Evolutionary conservation across 768 basidiomycete species (phyloP).

Genomic region (Leccinum boreale): DNA sequence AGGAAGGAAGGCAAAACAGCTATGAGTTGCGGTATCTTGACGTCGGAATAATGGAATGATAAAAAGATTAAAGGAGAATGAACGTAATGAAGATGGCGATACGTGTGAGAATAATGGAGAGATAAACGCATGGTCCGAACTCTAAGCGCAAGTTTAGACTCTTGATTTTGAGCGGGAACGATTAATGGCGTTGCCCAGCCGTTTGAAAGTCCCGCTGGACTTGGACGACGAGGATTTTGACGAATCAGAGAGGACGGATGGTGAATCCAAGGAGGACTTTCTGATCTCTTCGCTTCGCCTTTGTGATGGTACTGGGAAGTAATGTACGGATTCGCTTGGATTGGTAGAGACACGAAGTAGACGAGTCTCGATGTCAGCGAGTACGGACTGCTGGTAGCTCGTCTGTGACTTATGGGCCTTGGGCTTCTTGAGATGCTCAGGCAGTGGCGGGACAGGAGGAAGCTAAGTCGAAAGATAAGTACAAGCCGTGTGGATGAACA

Average conservation of each 20-base stretch:
- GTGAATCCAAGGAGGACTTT: slow-evolving; percentile 28
- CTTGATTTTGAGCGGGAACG: slow-evolving; percentile 24
- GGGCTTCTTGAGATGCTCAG: slow-evolving; percentile 22
- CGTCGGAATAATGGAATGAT: slow-evolving; percentile 16
- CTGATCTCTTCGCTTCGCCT: slow-evolving; percentile 28
- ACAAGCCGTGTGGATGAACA: not conserved
- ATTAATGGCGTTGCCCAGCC: slow-evolving; percentile 16
- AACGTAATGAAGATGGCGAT: slow-evolving; percentile 7
- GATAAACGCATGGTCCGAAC: not conserved
- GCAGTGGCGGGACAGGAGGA: slow-evolving; percentile 27
- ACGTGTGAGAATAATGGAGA: slow-evolving; percentile 4
- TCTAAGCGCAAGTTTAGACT: slow-evolving; percentile 4
- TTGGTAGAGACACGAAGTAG: slow-evolving; percentile 26
- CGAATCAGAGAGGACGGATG: slow-evolving; percentile 24
- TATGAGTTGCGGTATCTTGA: not conserved
- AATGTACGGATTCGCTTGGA: slow-evolving; percentile 31
- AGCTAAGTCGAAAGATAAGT: slow-evolving; percentile 15
- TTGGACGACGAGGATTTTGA: slow-evolving; percentile 22
- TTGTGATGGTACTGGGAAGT: slow-evolving; percentile 33
- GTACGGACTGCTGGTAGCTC: slow-evolving; percentile 30
- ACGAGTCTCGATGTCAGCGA: slow-evolving; percentile 31
- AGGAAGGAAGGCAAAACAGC: not conserved
- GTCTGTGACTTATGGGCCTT: slow-evolving; percentile 14
- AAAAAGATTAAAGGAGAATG: slow-evolving; percentile 10
- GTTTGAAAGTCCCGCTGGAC: slow-evolving; percentile 20